Conservation (phyloP, 2,329 filamentous ascomycete species). For the Onygenales sp. region DNA sequence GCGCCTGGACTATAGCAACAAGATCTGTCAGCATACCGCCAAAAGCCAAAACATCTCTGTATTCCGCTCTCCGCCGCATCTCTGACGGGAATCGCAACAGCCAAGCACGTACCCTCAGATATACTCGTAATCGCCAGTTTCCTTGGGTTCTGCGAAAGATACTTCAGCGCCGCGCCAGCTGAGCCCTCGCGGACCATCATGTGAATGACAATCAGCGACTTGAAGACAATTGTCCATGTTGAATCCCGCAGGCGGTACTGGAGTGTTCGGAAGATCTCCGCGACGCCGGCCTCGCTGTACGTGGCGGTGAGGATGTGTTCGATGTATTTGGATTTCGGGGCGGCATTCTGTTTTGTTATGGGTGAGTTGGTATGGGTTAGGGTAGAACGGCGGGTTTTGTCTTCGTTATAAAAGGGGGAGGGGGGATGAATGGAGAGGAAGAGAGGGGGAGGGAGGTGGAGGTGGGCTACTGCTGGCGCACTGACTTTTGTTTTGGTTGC, state of each 20-base stretch:
- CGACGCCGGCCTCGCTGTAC: conserved; percentile 87
- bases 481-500: conserved; percentile 91
- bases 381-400: neutral
- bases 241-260: conserved; percentile 85
- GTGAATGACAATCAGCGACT: conserved; percentile 89
- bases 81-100: neutral
- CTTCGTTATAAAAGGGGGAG: neutral
- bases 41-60: neutral
- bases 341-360: conserved; percentile 57
- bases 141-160: conserved; percentile 71
- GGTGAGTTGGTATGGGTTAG: neutral
- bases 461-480: conserved; percentile 12
- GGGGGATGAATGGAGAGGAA: neutral
- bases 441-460: neutral
- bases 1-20: conserved; percentile 63
- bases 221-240: conserved; percentile 99
- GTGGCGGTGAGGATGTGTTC: conserved; percentile 95
- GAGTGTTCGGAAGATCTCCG: conserved; percentile 87
- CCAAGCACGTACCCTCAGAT: conserved; percentile 63
- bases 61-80: neutral
- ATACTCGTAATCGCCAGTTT: conserved; percentile 82
- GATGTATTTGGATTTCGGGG: conserved; percentile 98
- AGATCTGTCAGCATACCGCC: conserved; percentile 26
- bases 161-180: conserved; percentile 76
- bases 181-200: conserved; percentile 96